Evolutionary conservation across 768 basidiomycete species (phyloP), one percentile per base, ranked within the genome.

Genomic region (Psilocybe cyanescens): DNA sequence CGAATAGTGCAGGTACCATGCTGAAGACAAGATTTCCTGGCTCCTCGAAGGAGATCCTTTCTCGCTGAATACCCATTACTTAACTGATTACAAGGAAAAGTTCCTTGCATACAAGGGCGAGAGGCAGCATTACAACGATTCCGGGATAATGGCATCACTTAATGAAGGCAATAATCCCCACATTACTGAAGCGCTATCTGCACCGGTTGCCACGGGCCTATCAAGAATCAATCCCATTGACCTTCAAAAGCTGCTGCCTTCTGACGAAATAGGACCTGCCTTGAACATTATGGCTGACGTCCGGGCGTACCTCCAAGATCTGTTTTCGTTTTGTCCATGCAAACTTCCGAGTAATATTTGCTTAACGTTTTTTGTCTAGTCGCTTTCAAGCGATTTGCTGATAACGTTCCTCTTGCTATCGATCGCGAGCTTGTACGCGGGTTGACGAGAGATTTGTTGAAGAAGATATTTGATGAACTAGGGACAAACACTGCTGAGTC

Each of bases 291-390:
- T 90, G 87, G 85, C 86, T 0, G 82, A 83, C 59, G 86, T 88
- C 0, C 78, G 87, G 1, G 88, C 85, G 0, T 90, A 89, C 61
- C 89, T 89, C 71, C 86, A 90, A 78, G 87, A 88, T 87, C 66
- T 17, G 41, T 47, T 35, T 39, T 9, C 39, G 5, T 37, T 30
- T 31, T 14, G 7, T 28, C 11, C 24, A 24, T 29, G 49, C 14
- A 51, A 24, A 31, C 14, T 30, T 57, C 24, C 24, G 24, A 24
- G 8, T 7, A 33, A 3, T 37, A 16, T 51, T 33, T 52, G 16
- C 12, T 44, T 9, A 48, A 6, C 31, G 30, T 64, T 50, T 50
- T 62, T 58, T 48, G 47, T 63, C 3, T 58, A 89, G 86, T 87
- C 9, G 82, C 83, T 0, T 86, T 82, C 69, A 86, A 86, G 69